These are phyloP conservation scores for Ceratocystis albifundus DNA, from an alignment of 2,329 filamentous ascomycete species.

Conservation along the genomic window DNA sequence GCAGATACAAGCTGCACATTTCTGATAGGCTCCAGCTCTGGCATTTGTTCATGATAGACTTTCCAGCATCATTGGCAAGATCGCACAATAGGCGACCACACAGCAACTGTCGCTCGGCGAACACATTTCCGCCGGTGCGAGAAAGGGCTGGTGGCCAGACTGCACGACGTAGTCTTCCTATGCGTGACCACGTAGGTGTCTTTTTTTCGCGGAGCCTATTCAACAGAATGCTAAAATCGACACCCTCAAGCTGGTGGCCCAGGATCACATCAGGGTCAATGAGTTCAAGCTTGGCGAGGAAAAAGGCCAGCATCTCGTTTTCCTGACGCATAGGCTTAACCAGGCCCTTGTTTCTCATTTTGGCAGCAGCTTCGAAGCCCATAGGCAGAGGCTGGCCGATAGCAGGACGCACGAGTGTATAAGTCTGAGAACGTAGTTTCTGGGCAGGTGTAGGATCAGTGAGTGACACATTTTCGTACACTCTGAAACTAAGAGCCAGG, in stretches of 20 bases:
- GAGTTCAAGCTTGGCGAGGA: constrained; percentile 76
- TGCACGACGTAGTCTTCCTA: constrained; percentile 71
- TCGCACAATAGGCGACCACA: constrained; percentile 86
- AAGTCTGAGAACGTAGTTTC: constrained; percentile 76
- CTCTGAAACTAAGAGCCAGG: constrained; percentile 74
- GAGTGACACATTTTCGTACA: constrained; percentile 83
- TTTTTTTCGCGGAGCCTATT: constrained; percentile 81
- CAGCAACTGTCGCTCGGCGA: constrained; percentile 81
- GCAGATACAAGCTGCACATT: constrained; percentile 87
- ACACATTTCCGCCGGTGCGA: constrained; percentile 78
- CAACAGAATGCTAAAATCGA: constrained; percentile 84
- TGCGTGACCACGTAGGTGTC: constrained; percentile 85
- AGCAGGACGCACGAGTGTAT: constrained; percentile 79
- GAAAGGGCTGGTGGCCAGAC: constrained; percentile 82
- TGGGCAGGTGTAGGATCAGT: constrained; percentile 81
- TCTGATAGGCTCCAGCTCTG: constrained; percentile 97
- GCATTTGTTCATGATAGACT: constrained; percentile 93
- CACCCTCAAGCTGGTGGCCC: constrained; percentile 91
- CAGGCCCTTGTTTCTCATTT: constrained; percentile 59
- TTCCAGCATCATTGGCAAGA: constrained; percentile 89
- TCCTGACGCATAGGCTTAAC: constrained; percentile 77
- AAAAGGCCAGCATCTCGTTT: constrained; percentile 71
- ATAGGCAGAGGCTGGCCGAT: constrained; percentile 60
- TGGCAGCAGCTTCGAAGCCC: constrained; percentile 70
- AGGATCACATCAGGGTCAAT: constrained; percentile 89